Evolutionary conservation across 73 alveolate genomes (phyloP).

Genomic region (Tetrahymena borealis): DNA sequence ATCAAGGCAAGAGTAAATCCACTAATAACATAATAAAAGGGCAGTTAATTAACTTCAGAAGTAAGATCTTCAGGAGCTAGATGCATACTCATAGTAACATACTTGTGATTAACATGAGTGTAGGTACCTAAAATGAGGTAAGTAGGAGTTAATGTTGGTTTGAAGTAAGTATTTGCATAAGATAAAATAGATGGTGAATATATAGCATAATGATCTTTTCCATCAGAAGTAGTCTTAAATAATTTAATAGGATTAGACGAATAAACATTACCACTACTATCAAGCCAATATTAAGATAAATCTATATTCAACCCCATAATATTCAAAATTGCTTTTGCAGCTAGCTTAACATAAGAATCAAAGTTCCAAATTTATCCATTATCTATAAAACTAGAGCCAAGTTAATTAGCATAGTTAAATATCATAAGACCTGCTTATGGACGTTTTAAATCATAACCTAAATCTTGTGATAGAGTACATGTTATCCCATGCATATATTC

Average conservation of each 20-base stretch:
- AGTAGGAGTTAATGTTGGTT: not conserved
- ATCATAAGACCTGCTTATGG: not conserved
- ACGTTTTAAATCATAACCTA: not conserved
- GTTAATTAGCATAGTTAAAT: not conserved
- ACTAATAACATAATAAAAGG: not conserved
- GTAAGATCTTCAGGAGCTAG: not conserved
- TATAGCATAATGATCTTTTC: not conserved
- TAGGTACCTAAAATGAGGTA: not conserved
- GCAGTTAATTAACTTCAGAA: not conserved
- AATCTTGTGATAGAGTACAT: not conserved
- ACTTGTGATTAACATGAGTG: not conserved
- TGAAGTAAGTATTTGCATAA: not conserved
- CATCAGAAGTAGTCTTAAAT: not conserved
- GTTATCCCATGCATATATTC: not conserved
- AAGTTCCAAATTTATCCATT: not conserved
- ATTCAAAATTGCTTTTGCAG: not conserved
- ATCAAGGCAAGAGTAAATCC: not conserved
- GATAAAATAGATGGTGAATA: not conserved
- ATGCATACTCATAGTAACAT: not conserved
- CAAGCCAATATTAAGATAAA: not conserved
- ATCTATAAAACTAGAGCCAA: not conserved
- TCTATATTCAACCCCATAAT: not conserved
- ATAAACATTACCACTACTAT: not conserved
- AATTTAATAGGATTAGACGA: not conserved
- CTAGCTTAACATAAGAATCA: not conserved